Base-by-base conservation (phyloP, 257 asterid species). In the Ilex aquifolium region DNA sequence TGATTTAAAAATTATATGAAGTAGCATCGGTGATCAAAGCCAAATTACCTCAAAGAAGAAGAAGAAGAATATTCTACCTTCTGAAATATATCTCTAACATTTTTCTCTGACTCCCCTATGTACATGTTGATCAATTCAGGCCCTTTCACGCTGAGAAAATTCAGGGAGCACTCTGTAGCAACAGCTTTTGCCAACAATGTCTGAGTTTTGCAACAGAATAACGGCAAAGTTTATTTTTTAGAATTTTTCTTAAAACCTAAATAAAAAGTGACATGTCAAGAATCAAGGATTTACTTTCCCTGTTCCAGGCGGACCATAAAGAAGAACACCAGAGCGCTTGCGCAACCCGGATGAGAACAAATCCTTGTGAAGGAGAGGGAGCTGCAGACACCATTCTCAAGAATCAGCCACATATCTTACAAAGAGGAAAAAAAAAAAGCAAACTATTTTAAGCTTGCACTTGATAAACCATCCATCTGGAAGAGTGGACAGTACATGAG, bases 41-140 rank as follows among this genome's bases (percentile, higher is more conserved):
- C 5, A 46, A 46, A 46, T 46, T 10, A 14, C 13, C 13, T 46
- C 52, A 70, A 29, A 54, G 60, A 57, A 44, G 29, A 55, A 44
- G 29, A 55, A 42, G 32, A 61, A 61, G 50, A 71, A 31, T 44
- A n/a, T 27, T 16, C 60, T 79, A 87, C 97, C 97, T 93, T 89
- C 80, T 89, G 94, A 74, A 93, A 93, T 65, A 93, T 93, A 78
- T 90, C 99, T 69, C 97, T 82, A 11, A 93, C 72, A 53, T 93
- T 93, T 76, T 90, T 93, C 77, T 93, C 99, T 0, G 99, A 93
- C 68, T 93, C 99, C 76, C 99, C 99, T 68, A 93, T 90, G 85
- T 93, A 93, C 99, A 93, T 93, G 82, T 93, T 93, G 72, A 93
- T 93, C 76, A 93, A 67, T 70, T 93, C 99, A 60, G 97, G 99